Base-by-base conservation (phyloP, 257 asterid genomes). In the Haberlea rhodopensis region DNA sequence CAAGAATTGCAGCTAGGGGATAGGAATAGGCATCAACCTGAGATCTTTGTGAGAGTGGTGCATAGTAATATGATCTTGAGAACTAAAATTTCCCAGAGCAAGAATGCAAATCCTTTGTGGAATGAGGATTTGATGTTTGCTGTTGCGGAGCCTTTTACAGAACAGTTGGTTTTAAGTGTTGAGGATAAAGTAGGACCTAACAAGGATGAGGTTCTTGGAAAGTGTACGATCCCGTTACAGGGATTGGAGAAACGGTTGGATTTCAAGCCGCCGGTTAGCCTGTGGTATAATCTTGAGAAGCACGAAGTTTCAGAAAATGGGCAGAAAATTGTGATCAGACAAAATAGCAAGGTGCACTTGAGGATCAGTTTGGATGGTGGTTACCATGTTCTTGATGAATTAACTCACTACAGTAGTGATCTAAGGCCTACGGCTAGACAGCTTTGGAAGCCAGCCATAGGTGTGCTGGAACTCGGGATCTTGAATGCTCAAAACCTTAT, bases 341-440 rank as follows among this genome's bases (percentile, higher is more conserved):
- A 76, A 56, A 78, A 68, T 26, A 76, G 95, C 67, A 74, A 89
- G 84, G 68, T 92, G 67, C 98, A 87, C 64, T 58, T 85, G 76
- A 89, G 98, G 78, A 67, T 87, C 31, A 78, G 79, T 40, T 75
- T 91, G 53, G 98, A 91, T 60, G 98, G 98, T 7, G 98, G 98
- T 5, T 92, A 89, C 62, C 99, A 92, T 73, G 97, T 92, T 72
- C 96, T 92, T 71, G 99, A 92, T 65, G 99, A 92, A 78, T 68
- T 92, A 55, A 85, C 97, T 3, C 94, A 87, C 45, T 80, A 89
- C 21, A 89, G 97, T 24, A 92, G 97, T 57, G 96, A 92, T 75
- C 71, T 89, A 11, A 82, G 86, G 71, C 70, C 97, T 8, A 79
- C 97, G 0, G 86, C 97, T 22, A 77, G 89, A 57, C 90, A 85